These are phyloP conservation scores for Lyophyllum shimeji DNA, from an alignment of 768 basidiomycete species.

Conservation along the genomic window DNA sequence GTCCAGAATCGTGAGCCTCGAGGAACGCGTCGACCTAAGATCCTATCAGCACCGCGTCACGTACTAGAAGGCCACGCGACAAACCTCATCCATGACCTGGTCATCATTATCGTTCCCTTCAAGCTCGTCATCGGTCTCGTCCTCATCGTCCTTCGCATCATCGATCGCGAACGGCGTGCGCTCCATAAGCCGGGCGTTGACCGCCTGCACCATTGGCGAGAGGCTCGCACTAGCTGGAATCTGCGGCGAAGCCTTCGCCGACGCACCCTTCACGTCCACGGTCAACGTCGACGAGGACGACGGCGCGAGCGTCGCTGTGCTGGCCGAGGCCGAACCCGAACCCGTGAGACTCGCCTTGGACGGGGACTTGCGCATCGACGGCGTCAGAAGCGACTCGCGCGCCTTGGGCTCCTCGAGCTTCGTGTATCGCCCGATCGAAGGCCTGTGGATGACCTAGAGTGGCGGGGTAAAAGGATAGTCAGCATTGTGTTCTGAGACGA, in stretches of 20 bases:
- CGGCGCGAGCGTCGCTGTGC: slow-evolving; percentile 30
- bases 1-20: slow-evolving; percentile 87
- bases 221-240: slow-evolving; percentile 41
- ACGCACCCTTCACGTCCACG: slow-evolving; percentile 40
- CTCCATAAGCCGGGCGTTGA: slow-evolving; percentile 84
- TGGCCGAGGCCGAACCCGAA: slow-evolving; percentile 23
- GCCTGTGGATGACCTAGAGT: slow-evolving; percentile 63
- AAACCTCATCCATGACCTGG: slow-evolving; percentile 87
- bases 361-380: slow-evolving; percentile 57
- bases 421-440: slow-evolving; percentile 85
- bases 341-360: slow-evolving; percentile 51
- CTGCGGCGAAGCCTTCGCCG: slow-evolving; percentile 25
- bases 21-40: slow-evolving; percentile 87
- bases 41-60: background rate
- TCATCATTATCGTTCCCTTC: slow-evolving; percentile 62
- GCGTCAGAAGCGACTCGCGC: slow-evolving; percentile 81
- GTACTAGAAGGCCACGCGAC: slow-evolving; percentile 11
- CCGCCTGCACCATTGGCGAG: slow-evolving; percentile 70
- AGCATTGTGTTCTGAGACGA: background rate
- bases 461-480: background rate
- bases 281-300: slow-evolving; percentile 50
- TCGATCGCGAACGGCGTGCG: slow-evolving; percentile 97
- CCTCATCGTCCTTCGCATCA: slow-evolving; percentile 83
- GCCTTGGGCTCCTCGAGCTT: slow-evolving; percentile 85
- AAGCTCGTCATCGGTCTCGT: slow-evolving; percentile 47